Conservation (phyloP, 495 filamentous ascomycete genomes). For the Aspergillus panamensis region DNA sequence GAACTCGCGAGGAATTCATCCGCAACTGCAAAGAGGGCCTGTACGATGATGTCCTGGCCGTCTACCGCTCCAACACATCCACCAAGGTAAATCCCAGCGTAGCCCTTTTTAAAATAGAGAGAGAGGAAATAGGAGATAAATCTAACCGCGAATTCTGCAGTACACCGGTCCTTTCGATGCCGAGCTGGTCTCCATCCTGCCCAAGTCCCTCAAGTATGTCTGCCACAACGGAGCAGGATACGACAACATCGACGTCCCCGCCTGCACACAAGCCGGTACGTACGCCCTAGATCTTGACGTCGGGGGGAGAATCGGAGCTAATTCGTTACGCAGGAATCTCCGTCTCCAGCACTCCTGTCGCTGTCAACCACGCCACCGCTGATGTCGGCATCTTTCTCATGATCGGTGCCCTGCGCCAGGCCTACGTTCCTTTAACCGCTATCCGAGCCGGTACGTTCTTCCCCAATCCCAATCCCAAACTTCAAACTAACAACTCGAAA, state of each 20-base stretch:
- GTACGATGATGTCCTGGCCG: slow-evolving; percentile 55
- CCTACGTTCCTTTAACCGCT: slow-evolving; percentile 58
- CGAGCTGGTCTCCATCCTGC: slow-evolving; percentile 57
- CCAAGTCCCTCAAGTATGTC: slow-evolving; percentile 67
- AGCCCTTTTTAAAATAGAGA: too few relatives aligned
- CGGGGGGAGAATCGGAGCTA: not conserved
- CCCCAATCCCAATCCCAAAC: not conserved
- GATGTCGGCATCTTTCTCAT: slow-evolving; percentile 70
- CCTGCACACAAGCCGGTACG: slow-evolving; percentile 56
- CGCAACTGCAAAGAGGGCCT: slow-evolving; percentile 49
- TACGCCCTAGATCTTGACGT: not conserved
- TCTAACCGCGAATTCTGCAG: slow-evolving; percentile 26
- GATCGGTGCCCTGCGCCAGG: slow-evolving; percentile 64
- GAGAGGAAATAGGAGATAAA: too few relatives aligned
- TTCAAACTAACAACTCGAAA: slow-evolving; percentile 5
- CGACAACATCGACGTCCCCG: slow-evolving; percentile 71
- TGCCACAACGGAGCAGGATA: slow-evolving; percentile 87
- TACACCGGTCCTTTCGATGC: slow-evolving; percentile 58
- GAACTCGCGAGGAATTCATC: slow-evolving; percentile 51
- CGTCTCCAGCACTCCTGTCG: slow-evolving; percentile 64
- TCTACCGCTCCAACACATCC: slow-evolving; percentile 60
- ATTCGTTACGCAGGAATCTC: slow-evolving; percentile 44
- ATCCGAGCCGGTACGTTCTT: slow-evolving; percentile 51
- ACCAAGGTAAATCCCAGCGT: slow-evolving; percentile 39
- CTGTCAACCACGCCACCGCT: slow-evolving; percentile 68